phyloP scores from a whole-genome alignment of 371 early-diverging fungal genomes.

The Entomophthora muscae region DNA sequence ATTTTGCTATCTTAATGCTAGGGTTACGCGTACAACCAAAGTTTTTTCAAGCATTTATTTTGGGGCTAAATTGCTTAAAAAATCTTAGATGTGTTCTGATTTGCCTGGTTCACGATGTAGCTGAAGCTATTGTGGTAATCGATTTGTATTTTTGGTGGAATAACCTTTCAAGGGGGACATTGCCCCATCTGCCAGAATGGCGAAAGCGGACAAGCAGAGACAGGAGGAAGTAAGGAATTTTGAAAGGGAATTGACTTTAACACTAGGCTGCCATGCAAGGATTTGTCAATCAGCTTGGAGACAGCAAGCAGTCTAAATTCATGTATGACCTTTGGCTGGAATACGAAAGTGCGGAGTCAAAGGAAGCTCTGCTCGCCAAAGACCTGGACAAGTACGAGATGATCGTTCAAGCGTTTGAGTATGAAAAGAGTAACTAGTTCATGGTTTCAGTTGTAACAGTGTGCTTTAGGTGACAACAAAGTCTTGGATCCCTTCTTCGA shows the following conservation, averaged over 20 bases:
- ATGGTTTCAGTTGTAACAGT: slow-evolving; percentile 15
- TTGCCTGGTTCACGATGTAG: slow-evolving; percentile 82
- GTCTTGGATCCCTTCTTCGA: slow-evolving; percentile 58
- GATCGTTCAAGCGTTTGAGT: slow-evolving; percentile 83
- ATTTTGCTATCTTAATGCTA: not conserved
- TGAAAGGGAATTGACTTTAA: not conserved
- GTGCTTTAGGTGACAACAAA: not conserved
- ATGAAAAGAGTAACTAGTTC: slow-evolving; percentile 50
- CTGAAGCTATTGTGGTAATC: slow-evolving; percentile 61
- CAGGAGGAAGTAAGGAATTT: slow-evolving; percentile 33
- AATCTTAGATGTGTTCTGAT: slow-evolving; percentile 55
- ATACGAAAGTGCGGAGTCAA: slow-evolving; percentile 59
- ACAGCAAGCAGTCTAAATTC: slow-evolving; percentile 36
- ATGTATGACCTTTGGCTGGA: slow-evolving; percentile 68
- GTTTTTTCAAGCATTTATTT: not conserved
- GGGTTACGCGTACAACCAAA: not conserved
- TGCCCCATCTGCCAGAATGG: slow-evolving; percentile 63
- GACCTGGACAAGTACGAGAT: slow-evolving; percentile 91
- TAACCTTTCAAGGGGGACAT: slow-evolving; percentile 62
- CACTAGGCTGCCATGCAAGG: slow-evolving; percentile 45
- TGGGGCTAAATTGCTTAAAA: not conserved
- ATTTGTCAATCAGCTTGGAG: slow-evolving; percentile 34
- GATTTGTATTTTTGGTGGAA: not conserved
- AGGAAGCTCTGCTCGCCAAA: slow-evolving; percentile 70
- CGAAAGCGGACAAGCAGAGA: slow-evolving; percentile 54